Base-by-base conservation (phyloP, 352 stramenopile genomes). In the Pilasporangium apinafurcum region DNA sequence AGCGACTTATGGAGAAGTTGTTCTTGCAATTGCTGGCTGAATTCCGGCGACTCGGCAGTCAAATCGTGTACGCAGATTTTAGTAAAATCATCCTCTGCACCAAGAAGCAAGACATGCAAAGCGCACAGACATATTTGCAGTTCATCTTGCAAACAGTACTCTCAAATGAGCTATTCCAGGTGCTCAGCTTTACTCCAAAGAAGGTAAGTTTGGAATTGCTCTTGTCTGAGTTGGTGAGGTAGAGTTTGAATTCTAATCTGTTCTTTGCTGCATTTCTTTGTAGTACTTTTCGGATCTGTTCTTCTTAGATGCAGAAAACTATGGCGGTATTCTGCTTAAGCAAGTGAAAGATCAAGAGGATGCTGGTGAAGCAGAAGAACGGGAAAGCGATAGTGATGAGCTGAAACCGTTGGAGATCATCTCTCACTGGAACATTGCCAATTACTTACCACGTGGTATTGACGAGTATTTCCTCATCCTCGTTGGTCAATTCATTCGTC, bases 241-340 rank as follows among this genome's bases (percentile, higher is more conserved):
- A 17, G 17, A 48, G n/a, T n/a, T 16, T 22, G 7, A 14, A 24
- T 39, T 8, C 17, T 47, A 8, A 32, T 25, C 20, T 34, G 9
- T 14, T 47, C 14, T 13, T 47, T 29, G 24, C 31, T 47, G 46
- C 5, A 40, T 17, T 3, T 45, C 37, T 21, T 13, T 51, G 40
- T 72, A 73, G 49, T 98, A 87, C 53, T 95, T 95, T 48, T 79
- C 89, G 22, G 80, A 98, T 48, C 65, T 98, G 20, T 58, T 98
- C 9, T 98, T 98, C 48, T 51, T 98, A 24, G 94, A 98, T 58
- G 80, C 93, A 10, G 89, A 98, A 48, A 98, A 99, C 51, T 98
- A 96, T 49, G 94, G 92, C 26, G 95, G 84, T 32, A 81, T 98
- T 51, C 47, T 95, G 32, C 73, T 97, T 24, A 56, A 76, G 29